Conservation (phyloP, 176 grass and related monocot genomes). For the Saccharum spontaneum region DNA sequence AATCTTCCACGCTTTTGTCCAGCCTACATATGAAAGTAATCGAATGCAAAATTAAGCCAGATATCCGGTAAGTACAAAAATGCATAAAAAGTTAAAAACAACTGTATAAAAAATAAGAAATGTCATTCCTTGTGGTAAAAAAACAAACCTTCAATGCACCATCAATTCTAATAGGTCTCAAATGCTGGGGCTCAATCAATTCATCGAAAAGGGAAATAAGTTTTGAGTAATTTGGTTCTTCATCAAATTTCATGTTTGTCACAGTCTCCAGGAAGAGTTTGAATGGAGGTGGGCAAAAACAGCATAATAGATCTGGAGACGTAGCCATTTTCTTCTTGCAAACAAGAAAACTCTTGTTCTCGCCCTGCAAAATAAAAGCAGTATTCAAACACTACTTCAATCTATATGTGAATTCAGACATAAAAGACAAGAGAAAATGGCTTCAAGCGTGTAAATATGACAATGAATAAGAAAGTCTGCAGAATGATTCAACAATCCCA, state of each 20-base stretch:
- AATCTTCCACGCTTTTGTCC: constrained; percentile 94
- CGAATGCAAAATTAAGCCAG: constrained; percentile 11
- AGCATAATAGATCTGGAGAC: constrained; percentile 84
- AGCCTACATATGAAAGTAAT: constrained; percentile 60
- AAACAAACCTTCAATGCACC: constrained; percentile 88
- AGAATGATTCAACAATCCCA: constrained; percentile 1
- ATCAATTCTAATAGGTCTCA: constrained; percentile 97
- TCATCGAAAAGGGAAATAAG: constrained; percentile 91
- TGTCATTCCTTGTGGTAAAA: constrained; percentile 10
- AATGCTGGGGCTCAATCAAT: constrained; percentile 88
- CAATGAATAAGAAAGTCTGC: constrained; percentile 19
- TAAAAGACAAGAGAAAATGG: background rate
- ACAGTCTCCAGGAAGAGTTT: constrained; percentile 87
- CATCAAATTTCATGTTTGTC: constrained; percentile 99
- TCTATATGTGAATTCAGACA: constrained; percentile 7
- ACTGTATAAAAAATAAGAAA: background rate
- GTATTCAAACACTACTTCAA: constrained; percentile 22
- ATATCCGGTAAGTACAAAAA: background rate
- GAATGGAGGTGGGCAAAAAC: constrained; percentile 84
- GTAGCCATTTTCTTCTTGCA: constrained; percentile 99
- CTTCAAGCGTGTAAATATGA: constrained; percentile 8
- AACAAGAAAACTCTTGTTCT: constrained; percentile 99
- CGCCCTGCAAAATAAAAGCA: constrained; percentile 70
- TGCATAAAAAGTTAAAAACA: background rate
- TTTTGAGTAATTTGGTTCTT: constrained; percentile 94